Evolutionary conservation across 257 asterid species (phyloP).

Genomic region (Scutellaria barbata): DNA sequence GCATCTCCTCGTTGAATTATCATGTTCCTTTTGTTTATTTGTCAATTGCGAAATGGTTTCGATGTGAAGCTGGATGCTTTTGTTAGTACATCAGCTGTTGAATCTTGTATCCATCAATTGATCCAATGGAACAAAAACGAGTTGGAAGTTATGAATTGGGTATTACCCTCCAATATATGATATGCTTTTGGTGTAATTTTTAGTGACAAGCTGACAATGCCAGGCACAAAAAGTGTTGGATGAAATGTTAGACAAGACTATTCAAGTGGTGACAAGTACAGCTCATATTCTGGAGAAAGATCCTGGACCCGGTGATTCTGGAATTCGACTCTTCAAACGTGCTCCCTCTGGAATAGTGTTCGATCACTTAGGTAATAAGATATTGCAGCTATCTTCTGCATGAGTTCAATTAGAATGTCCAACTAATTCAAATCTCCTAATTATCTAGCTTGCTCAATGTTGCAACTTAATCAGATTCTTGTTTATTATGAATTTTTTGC

Average conservation of each 20-base stretch:
- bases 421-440: conserved; percentile 5
- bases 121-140: not conserved
- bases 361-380: conserved; percentile 56
- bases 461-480: not conserved
- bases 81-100: not conserved
- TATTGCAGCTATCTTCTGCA: conserved; percentile 7
- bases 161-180: not conserved
- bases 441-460: conserved; percentile 1
- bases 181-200: not conserved
- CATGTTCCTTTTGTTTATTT: not conserved
- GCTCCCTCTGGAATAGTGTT: conserved; percentile 82
- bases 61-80: not conserved
- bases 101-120: not conserved
- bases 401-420: not conserved
- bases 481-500: not conserved
- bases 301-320: conserved; percentile 49
- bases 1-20: not conserved
- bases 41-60: not conserved
- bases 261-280: conserved; percentile 56
- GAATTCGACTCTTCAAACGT: conserved; percentile 73
- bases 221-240: conserved; percentile 72
- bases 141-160: conserved; percentile 14
- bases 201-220: conserved; percentile 11
- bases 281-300: conserved; percentile 40
- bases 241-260: conserved; percentile 58